A percentile compares a stretch with the other conserved stretches of the same genome.
phyloP scores from a whole-genome alignment of 768 basidiomycete species.

The Albatrellus ellisii region DNA sequence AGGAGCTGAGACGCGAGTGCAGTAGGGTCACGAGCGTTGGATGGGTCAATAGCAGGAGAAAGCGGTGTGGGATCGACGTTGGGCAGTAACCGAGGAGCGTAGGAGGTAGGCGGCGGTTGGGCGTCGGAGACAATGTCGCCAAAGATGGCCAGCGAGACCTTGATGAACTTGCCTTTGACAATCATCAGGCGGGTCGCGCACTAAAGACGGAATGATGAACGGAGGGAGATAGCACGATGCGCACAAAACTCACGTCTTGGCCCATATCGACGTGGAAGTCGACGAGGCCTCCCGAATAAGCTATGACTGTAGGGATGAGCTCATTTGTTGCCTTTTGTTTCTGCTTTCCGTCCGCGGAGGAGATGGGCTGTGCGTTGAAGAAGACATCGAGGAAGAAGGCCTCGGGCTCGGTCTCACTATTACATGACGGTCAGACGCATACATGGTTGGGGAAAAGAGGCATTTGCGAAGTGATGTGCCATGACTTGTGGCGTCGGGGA shows the following conservation, averaged over 20 bases:
- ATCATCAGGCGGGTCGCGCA: conserved; percentile 71
- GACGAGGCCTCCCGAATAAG: conserved; percentile 54
- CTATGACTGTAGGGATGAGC: conserved; percentile 55
- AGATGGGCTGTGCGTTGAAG: conserved; percentile 54
- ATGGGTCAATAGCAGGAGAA: conserved; percentile 43
- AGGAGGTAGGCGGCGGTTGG: conserved; percentile 22
- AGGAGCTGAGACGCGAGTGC: conserved; percentile 49
- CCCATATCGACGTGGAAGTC: conserved; percentile 65
- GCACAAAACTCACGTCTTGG: conserved; percentile 33
- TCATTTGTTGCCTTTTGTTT: conserved; percentile 58
- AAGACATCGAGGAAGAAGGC: conserved; percentile 65
- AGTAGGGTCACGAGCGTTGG: conserved; percentile 46
- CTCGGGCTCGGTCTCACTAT: conserved; percentile 56
- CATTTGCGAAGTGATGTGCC: no score
- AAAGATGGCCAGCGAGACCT: conserved; percentile 49
- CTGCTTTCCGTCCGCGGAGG: conserved; percentile 33
- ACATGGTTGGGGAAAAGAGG: not conserved
- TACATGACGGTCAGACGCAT: conserved; percentile 4
- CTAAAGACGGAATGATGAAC: conserved; percentile 23
- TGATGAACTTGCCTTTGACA: conserved; percentile 59
- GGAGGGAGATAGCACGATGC: not conserved
- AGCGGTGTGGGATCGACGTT: conserved; percentile 26
- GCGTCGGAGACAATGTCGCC: conserved; percentile 40
- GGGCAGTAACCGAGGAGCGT: conserved; percentile 30
- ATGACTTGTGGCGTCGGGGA: not conserved